Conservation (phyloP, 345 rosid species). For the Arabis alpina region DNA sequence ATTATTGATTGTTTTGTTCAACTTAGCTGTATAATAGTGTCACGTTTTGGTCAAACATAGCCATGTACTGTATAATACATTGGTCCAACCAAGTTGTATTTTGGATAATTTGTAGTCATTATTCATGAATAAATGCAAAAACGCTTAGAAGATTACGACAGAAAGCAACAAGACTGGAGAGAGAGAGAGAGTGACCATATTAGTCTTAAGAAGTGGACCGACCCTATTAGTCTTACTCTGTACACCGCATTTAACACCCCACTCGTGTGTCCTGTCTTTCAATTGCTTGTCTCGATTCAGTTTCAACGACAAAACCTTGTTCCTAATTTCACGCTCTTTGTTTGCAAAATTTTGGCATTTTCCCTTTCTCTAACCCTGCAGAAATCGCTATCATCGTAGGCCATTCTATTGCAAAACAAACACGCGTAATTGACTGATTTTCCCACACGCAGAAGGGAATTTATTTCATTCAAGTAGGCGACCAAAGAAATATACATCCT, state of each 20-base stretch:
- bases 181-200: conserved; percentile 1
- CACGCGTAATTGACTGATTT: not conserved
- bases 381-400: conserved; percentile 22
- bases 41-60: conserved; percentile 24
- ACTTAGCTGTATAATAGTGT: conserved; percentile 16
- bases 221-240: conserved; percentile 36
- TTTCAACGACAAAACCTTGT: conserved; percentile 37
- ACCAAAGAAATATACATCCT: conserved; percentile 1
- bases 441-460: not conserved
- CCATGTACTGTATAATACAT: conserved; percentile 3
- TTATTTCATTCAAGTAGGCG: not conserved
- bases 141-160: conserved; percentile 35
- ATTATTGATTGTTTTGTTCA: conserved; percentile 16
- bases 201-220: conserved; percentile 19
- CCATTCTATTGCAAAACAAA: conserved; percentile 8
- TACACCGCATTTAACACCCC: conserved; percentile 43
- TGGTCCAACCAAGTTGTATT: conserved; percentile 22
- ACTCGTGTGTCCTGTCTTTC: conserved; percentile 47
- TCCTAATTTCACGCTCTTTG: conserved; percentile 42
- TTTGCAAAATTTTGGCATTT: conserved; percentile 12
- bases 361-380: conserved; percentile 3
- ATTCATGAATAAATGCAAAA: conserved; percentile 29
- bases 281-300: conserved; percentile 34
- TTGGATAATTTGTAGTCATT: conserved; percentile 25
- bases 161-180: conserved; percentile 38